A percentile compares a stretch with the other conserved stretches of the same genome.
phyloP scores from a whole-genome alignment of 371 early-diverging fungal genomes.

The Mucor plumbeus region DNA sequence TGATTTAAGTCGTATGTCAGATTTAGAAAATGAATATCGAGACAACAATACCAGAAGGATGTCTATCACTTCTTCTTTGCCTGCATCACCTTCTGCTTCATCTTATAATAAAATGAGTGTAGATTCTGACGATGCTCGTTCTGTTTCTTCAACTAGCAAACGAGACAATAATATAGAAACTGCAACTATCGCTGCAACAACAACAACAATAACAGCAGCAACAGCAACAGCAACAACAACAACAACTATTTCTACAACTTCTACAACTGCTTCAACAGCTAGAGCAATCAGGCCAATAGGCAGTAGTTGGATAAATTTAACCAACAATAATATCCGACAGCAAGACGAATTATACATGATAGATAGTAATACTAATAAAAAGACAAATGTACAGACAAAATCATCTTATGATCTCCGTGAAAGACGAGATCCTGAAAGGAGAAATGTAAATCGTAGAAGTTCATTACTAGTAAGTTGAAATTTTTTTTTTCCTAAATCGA shows the following conservation, averaged over 20 bases:
- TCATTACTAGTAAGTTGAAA: conserved; percentile 40
- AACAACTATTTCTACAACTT: neutral
- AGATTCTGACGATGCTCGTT: conserved; percentile 48
- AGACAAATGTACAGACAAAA: neutral
- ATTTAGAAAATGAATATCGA: neutral
- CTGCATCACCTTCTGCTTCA: conserved; percentile 37
- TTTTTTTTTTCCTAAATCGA: neutral
- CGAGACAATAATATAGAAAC: neutral
- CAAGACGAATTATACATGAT: conserved; percentile 6
- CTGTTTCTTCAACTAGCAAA: conserved; percentile 27
- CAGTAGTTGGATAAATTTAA: conserved; percentile 9
- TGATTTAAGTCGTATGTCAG: conserved; percentile 21
- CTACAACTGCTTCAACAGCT: neutral
- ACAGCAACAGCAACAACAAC: neutral
- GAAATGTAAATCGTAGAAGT: conserved; percentile 45
- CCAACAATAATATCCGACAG: conserved; percentile 14
- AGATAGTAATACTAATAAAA: conserved; percentile 2
- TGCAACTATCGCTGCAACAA: neutral
- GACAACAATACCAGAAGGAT: conserved; percentile 16
- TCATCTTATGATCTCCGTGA: conserved; percentile 16
- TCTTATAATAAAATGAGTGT: conserved; percentile 46
- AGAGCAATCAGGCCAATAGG: conserved; percentile 7
- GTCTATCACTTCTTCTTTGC: conserved; percentile 29
- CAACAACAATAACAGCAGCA: neutral
- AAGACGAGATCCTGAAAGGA: conserved; percentile 41